Evolutionary conservation across 1,284 basidiomycete species (phyloP), one percentile per base, ranked within the genome.

Genomic region (Bjerkandera adusta): DNA sequence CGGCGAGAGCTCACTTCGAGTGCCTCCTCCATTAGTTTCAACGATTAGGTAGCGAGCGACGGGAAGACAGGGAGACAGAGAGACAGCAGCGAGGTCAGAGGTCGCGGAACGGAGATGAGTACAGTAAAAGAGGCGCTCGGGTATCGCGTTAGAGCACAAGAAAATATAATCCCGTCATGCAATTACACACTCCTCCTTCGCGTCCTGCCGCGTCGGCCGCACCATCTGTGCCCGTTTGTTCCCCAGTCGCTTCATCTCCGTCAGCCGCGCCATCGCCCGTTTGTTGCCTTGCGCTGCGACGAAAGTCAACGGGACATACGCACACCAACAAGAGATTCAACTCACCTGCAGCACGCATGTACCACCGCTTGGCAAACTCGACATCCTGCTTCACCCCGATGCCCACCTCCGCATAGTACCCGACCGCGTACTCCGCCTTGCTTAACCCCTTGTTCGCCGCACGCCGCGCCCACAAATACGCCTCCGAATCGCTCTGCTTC

Each of bases 351-450:
- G 94, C 92, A 35, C 97, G 83, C 91, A 97, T 96, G 68, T 99
- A 99, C 95, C 96, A 99, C 58, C 91, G 78, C 70, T 97, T 98
- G 15, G 97, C 94, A 64, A 96, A 89, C 53, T 98, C 97, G 36
- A 94, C 67, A 61, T 99, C 95, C 59, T 92, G 89, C 70, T 94
- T 94, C 60, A 97, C 89, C 20, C 97, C 97, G 58, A 99, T 99
- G 4, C 96, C 97, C 20, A 97, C 90, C 66, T 99, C 97, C 0
- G 91, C 89, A 66, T 99, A 99, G 68, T 99, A 95, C 33, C 93
- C 94, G 13, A 97, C 93, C 4, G 94, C 94, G 68, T 97, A 97
- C 65, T 97, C 92, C 0, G 95, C 94, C 67, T 96, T 97, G 57
- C 86, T 87, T 49, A 96, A 66, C 4, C 92, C 94, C 66, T 93